phyloP scores from a whole-genome alignment of 306 rosid genomes.

The Alnus glutinosa region DNA sequence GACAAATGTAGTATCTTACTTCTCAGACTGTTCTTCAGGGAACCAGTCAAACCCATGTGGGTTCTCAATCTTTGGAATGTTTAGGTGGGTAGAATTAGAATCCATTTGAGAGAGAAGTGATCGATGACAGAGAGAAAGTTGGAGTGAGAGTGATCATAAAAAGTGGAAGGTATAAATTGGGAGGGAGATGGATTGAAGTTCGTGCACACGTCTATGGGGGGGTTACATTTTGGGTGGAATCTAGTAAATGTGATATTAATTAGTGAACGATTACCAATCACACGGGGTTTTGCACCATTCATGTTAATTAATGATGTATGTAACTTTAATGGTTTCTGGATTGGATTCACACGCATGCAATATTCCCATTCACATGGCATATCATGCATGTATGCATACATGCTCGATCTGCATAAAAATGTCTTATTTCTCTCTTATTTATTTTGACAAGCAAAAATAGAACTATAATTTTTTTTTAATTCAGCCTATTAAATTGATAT shows the following conservation, averaged over 20 bases:
- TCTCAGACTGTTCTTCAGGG: constrained; percentile 14
- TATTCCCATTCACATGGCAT: too few species aligned
- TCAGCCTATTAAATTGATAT: too few species aligned
- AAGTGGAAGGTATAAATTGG: not conserved
- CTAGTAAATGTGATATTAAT: constrained; percentile 28
- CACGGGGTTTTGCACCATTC: constrained; percentile 28
- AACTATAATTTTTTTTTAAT: too few species aligned
- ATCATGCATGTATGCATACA: not conserved
- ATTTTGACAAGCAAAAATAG: too few species aligned
- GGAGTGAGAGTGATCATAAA: not conserved
- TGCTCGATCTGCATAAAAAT: too few species aligned
- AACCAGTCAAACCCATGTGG: constrained; percentile 32
- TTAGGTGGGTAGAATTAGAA: constrained; percentile 5
- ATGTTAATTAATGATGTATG: not conserved
- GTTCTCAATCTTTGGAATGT: constrained; percentile 36
- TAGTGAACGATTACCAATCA: constrained; percentile 38
- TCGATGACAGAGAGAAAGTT: not conserved
- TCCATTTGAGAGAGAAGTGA: constrained; percentile 35
- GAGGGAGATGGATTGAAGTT: constrained; percentile 21
- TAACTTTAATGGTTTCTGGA: not conserved
- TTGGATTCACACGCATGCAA: not conserved
- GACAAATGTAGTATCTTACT: constrained; percentile 34
- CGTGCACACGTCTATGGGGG: constrained; percentile 32
- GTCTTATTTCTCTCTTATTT: not conserved
- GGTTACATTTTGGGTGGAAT: constrained; percentile 45